Percentiles rank a stretch among this genome's conserved stretches.
Evolutionary conservation across 73 alveolate genomes (phyloP).

Genomic region (Stentor roeselii): DNA sequence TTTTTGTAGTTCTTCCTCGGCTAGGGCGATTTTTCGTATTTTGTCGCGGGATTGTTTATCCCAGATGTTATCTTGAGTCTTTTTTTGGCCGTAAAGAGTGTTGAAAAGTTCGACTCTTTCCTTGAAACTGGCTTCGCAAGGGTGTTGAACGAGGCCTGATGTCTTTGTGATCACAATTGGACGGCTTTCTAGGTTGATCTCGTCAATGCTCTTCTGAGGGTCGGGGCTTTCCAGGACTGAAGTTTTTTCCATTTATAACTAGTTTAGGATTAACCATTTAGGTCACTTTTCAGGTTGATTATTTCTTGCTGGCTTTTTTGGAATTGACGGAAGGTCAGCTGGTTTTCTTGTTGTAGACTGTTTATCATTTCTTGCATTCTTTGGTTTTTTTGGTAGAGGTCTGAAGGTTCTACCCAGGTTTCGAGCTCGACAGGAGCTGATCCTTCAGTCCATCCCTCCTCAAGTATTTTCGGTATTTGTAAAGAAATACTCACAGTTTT

Average conservation of each 20-base stretch:
- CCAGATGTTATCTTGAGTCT: not conserved
- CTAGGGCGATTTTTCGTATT: not conserved
- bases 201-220: not conserved
- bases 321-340: not conserved
- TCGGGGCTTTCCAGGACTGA: not conserved
- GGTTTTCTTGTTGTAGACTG: not conserved
- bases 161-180: not conserved
- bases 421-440: conserved; percentile 20
- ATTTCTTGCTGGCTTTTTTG: conserved; percentile 20
- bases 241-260: not conserved
- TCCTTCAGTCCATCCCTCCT: conserved; percentile 25
- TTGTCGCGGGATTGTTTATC: not conserved
- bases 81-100: not conserved
- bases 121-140: not conserved
- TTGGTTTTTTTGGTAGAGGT: conserved; percentile 13
- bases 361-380: not conserved
- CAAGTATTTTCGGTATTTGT: conserved; percentile 12
- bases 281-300: not conserved
- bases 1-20: not conserved
- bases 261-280: no score
- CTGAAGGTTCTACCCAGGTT: not conserved
- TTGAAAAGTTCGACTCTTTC: not conserved
- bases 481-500: not conserved
- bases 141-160: not conserved
- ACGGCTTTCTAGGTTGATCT: not conserved